Percentiles rank a stretch among this genome's conserved stretches.
These are phyloP conservation scores for Erythrobasidium yunnanense DNA, from an alignment of 768 basidiomycete species.

Conservation along the genomic window DNA sequence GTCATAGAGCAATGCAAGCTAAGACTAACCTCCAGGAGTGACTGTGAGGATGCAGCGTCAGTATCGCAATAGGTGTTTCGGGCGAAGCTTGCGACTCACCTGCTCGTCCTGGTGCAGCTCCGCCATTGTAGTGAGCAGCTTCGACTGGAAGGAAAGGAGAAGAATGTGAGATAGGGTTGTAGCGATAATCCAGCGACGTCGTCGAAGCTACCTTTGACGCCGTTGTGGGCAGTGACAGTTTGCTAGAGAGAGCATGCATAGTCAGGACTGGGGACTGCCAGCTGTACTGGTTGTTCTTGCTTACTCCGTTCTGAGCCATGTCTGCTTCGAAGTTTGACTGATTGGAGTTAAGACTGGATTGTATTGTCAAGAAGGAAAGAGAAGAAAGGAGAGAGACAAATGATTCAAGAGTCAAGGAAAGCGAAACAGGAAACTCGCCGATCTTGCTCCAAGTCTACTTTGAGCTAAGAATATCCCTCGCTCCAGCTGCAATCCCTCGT, in stretches of 20 bases:
- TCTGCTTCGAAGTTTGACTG: no score
- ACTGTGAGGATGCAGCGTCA: background rate
- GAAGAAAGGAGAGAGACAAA: no score
- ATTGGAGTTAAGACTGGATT: no score
- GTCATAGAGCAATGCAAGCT: no score
- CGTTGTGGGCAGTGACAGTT: constrained; percentile 19
- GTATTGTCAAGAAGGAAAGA: no score
- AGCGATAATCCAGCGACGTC: background rate
- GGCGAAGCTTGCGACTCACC: background rate
- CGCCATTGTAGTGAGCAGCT: background rate
- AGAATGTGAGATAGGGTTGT: background rate
- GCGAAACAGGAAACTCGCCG: no score
- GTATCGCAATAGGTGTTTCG: background rate
- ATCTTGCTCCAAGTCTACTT: no score
- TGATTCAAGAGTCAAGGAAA: no score
- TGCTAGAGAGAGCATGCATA: background rate
- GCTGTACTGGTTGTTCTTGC: background rate
- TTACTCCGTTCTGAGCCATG: background rate
- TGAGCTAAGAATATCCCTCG: no score
- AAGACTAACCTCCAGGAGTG: constrained; percentile 11
- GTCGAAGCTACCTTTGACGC: constrained; percentile 5
- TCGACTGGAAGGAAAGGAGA: background rate
- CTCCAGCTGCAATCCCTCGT: no score
- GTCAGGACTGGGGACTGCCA: no score
- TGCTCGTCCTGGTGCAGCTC: background rate